Percentiles rank a stretch among this genome's conserved stretches.
Evolutionary conservation across 139 green algal genomes (phyloP).

Genomic region (Auxenochlorella pyrenoidosa): DNA sequence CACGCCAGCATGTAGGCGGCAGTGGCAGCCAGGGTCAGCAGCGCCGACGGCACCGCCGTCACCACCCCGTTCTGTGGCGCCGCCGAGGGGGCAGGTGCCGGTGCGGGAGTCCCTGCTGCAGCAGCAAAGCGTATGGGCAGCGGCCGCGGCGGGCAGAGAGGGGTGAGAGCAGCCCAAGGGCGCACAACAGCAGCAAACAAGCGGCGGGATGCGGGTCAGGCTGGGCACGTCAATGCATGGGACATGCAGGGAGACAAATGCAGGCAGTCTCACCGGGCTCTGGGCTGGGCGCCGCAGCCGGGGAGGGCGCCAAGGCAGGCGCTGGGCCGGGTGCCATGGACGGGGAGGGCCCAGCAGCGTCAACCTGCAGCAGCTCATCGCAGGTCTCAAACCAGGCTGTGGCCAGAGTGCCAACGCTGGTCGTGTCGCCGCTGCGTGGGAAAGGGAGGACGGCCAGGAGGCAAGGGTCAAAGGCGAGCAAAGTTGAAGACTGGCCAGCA

Average conservation of each 20-base stretch:
- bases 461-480: too few relatives aligned
- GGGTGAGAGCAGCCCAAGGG: neutral
- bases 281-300: neutral
- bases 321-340: neutral
- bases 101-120: neutral
- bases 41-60: neutral
- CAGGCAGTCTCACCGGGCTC: neutral
- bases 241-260: too few relatives aligned
- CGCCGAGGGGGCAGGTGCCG: neutral
- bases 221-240: too few relatives aligned
- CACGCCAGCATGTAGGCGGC: conserved; percentile 2
- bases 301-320: neutral
- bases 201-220: too few relatives aligned
- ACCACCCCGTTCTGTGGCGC: neutral
- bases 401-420: neutral
- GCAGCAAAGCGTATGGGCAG: neutral
- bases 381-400: conserved; percentile 3
- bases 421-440: neutral
- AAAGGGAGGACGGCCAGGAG: too few relatives aligned
- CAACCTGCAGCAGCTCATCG: neutral
- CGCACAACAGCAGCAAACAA: neutral
- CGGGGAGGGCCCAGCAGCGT: neutral
- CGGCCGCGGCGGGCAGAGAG: neutral
- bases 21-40: conserved; percentile 4
- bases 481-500: too few relatives aligned